These are phyloP conservation scores for Neurospora terricola DNA, from an alignment of 495 filamentous ascomycete genomes.

Conservation along the genomic window DNA sequence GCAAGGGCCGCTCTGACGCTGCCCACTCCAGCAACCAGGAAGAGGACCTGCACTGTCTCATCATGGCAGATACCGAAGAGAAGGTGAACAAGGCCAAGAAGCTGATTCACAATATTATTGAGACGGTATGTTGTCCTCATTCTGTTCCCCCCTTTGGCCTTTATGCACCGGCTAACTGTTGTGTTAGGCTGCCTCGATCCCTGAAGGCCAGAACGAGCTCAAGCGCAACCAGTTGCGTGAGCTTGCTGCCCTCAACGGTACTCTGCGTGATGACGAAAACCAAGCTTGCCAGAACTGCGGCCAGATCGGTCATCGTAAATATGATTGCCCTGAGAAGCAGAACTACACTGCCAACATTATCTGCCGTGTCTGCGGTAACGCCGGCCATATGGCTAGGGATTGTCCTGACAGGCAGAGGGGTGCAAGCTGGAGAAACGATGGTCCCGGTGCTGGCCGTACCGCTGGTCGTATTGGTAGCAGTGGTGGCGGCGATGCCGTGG, in stretches of 20 bases:
- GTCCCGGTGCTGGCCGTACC: slow-evolving; percentile 30
- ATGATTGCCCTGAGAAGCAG: slow-evolving; percentile 94
- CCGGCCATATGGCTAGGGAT: slow-evolving; percentile 35
- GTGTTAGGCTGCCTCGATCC: slow-evolving; percentile 84
- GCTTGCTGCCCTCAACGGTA: slow-evolving; percentile 94
- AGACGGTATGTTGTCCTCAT: slow-evolving; percentile 64
- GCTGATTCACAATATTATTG: slow-evolving; percentile 93
- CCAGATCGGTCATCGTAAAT: slow-evolving; percentile 97
- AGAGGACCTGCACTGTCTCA: slow-evolving; percentile 96
- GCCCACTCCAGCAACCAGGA: slow-evolving; percentile 99
- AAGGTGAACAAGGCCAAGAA: slow-evolving; percentile 98
- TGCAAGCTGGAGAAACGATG: slow-evolving; percentile 79
- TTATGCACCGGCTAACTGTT: slow-evolving; percentile 15
- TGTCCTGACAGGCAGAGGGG: slow-evolving; percentile 89
- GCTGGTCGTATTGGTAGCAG: slow-evolving; percentile 51
- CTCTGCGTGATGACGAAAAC: slow-evolving; percentile 95
- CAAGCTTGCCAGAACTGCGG: slow-evolving; percentile 99
- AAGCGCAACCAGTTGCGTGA: slow-evolving; percentile 98
- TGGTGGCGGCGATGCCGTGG: slow-evolving; percentile 71
- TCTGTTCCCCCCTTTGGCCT: not conserved
- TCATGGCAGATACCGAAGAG: slow-evolving; percentile 98
- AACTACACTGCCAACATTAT: slow-evolving; percentile 99
- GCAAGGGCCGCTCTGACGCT: slow-evolving; percentile 96
- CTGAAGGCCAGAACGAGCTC: slow-evolving; percentile 94
- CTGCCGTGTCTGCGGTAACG: slow-evolving; percentile 84